These are phyloP conservation scores for Myriosclerotinia curreyana DNA, from an alignment of 2,329 filamentous ascomycete genomes.

Conservation along the genomic window DNA sequence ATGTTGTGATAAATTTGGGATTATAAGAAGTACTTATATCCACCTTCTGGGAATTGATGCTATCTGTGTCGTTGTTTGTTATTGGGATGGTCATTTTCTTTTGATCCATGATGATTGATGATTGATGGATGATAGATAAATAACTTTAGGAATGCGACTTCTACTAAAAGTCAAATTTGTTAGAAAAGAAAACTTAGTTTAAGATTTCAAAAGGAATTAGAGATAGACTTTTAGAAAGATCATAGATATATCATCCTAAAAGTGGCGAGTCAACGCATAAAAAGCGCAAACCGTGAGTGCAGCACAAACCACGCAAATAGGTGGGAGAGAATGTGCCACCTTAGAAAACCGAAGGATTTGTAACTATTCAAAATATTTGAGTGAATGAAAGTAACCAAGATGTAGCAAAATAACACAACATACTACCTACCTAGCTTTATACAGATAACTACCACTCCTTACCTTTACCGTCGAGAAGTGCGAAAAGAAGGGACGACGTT, in stretches of 20 bases:
- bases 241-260: neutral
- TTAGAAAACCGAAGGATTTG: no score
- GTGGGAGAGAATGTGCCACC: neutral
- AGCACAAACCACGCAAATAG: slow-evolving; percentile 10
- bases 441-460: no score
- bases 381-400: no score
- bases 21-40: neutral
- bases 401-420: no score
- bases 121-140: no score
- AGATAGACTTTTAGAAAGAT: neutral
- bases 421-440: no score
- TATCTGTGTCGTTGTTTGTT: neutral
- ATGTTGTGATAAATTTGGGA: slow-evolving; percentile 28
- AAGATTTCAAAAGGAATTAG: neutral
- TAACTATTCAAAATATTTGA: no score
- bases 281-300: slow-evolving; percentile 8
- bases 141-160: neutral
- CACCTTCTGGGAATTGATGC: slow-evolving; percentile 20
- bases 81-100: neutral
- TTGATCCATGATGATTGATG: neutral
- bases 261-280: slow-evolving; percentile 13
- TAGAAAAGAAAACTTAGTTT: neutral
- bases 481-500: no score
- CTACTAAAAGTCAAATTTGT: slow-evolving; percentile 3
- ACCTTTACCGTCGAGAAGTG: no score